Evolutionary conservation across 2,329 filamentous ascomycete species (phyloP).

Genomic region (Trichoderma sp.): DNA sequence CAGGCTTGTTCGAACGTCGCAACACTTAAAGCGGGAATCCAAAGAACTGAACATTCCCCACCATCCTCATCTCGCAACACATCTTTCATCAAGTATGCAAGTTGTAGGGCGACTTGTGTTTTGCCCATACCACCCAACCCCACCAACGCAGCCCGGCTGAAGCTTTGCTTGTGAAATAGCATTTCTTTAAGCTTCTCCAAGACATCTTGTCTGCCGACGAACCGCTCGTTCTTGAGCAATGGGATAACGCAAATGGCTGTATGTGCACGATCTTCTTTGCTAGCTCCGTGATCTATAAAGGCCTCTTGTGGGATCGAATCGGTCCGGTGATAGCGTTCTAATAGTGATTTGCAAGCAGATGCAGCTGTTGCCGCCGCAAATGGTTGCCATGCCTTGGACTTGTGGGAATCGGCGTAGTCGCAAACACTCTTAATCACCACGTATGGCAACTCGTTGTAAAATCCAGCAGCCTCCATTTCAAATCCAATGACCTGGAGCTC

Average conservation of each 20-base stretch:
- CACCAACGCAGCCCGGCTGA: slow-evolving; percentile 33
- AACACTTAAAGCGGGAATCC: slow-evolving; percentile 42
- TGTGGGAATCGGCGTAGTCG: slow-evolving; percentile 45
- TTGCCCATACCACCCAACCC: slow-evolving; percentile 44
- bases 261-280: neutral
- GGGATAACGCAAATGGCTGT: slow-evolving; percentile 12
- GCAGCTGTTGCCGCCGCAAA: slow-evolving; percentile 41
- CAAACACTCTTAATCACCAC: slow-evolving; percentile 41
- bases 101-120: slow-evolving; percentile 40
- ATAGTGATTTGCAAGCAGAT: slow-evolving; percentile 13
- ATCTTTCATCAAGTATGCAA: slow-evolving; percentile 41
- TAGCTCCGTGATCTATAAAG: neutral
- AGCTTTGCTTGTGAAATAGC: slow-evolving; percentile 24
- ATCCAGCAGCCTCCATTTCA: slow-evolving; percentile 39
- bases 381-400: slow-evolving; percentile 39
- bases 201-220: slow-evolving; percentile 28
- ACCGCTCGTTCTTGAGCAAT: slow-evolving; percentile 26
- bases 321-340: slow-evolving; percentile 3
- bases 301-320: neutral
- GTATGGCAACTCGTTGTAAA: slow-evolving; percentile 35
- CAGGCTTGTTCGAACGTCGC: slow-evolving; percentile 41
- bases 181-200: slow-evolving; percentile 24
- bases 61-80: slow-evolving; percentile 35
- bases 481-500: slow-evolving; percentile 32
- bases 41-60: slow-evolving; percentile 43